phyloP scores from a whole-genome alignment of 148 eudicot species.

The Fagopyrum tataricum region DNA sequence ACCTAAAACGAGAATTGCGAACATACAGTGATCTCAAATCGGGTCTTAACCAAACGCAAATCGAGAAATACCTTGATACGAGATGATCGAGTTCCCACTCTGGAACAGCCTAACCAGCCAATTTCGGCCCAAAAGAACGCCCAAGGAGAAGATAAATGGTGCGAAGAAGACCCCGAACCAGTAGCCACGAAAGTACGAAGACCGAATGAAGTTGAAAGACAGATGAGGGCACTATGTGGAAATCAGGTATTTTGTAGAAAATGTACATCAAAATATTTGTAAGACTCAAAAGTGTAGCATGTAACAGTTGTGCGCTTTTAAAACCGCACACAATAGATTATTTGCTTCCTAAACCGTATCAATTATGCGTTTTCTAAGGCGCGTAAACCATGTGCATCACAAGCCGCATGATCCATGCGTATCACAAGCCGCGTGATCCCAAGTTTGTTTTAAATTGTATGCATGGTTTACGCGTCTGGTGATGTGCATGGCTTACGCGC shows the following conservation, averaged over 20 bases:
- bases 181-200: slow-evolving; percentile 2
- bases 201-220: background rate
- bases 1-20: background rate
- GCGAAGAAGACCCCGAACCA: background rate
- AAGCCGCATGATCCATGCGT: no score
- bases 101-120: background rate
- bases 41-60: background rate
- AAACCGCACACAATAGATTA: no score
- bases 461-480: no score
- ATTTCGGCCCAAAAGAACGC: background rate
- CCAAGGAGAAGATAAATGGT: background rate
- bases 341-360: no score
- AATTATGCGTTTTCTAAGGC: no score
- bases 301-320: no score
- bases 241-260: background rate
- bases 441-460: no score
- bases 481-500: no score
- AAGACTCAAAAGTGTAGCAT: no score
- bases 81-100: background rate
- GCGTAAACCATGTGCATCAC: no score
- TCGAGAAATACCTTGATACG: slow-evolving; percentile 2
- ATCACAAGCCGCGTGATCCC: no score
- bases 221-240: background rate
- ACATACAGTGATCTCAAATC: background rate
- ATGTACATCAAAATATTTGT: no score